Percentiles rank a stretch among this genome's conserved stretches.
Evolutionary conservation across 2,329 filamentous ascomycete genomes (phyloP).

Genomic region (Phialophora chinensis): DNA sequence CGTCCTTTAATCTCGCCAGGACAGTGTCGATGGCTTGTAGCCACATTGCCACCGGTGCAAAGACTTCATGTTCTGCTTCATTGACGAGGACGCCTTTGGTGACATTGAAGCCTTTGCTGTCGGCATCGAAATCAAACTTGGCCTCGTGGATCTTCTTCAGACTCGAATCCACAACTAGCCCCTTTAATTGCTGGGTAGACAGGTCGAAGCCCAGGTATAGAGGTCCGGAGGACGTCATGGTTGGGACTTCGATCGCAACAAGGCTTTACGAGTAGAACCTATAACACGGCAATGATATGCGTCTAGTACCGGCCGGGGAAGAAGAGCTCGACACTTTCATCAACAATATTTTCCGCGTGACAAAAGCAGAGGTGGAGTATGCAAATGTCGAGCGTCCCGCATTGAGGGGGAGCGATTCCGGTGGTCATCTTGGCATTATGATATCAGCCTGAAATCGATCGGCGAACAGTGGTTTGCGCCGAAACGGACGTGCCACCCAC

Average conservation of each 20-base stretch:
- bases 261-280: background rate
- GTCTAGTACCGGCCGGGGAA: background rate
- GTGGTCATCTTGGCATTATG: conserved; percentile 36
- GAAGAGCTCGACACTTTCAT: conserved; percentile 16
- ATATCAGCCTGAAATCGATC: conserved; percentile 39
- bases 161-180: conserved; percentile 81
- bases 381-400: background rate
- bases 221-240: conserved; percentile 57
- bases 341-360: conserved; percentile 4
- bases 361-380: conserved; percentile 23
- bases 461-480: conserved; percentile 2
- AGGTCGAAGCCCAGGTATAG: conserved; percentile 94
- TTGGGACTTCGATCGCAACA: conserved; percentile 17
- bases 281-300: background rate
- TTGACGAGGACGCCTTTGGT: conserved; percentile 87
- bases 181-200: conserved; percentile 96
- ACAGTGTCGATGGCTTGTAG: conserved; percentile 90
- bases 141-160: conserved; percentile 81
- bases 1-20: conserved; percentile 71
- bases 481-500: background rate
- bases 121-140: conserved; percentile 93
- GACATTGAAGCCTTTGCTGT: conserved; percentile 78
- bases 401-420: conserved; percentile 20
- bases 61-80: conserved; percentile 83
- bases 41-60: conserved; percentile 91